These are phyloP conservation scores for Alternaria brassicae DNA, from an alignment of 2,329 filamentous ascomycete genomes.

Conservation along the genomic window DNA sequence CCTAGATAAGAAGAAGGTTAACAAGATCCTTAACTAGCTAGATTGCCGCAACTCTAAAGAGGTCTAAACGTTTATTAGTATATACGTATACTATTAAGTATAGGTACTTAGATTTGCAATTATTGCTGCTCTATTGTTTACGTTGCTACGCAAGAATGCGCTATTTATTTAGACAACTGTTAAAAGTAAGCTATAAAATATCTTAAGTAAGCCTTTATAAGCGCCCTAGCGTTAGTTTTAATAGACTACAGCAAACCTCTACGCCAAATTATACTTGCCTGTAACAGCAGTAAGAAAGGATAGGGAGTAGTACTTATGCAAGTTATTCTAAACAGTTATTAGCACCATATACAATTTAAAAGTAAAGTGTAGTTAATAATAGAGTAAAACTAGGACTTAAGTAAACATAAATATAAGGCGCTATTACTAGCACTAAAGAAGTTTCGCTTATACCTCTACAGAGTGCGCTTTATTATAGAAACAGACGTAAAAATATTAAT, in stretches of 20 bases:
- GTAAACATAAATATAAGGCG: neutral
- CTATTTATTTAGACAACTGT: too few relatives aligned
- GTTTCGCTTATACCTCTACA: neutral
- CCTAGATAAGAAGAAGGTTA: neutral
- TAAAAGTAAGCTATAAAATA: too few relatives aligned
- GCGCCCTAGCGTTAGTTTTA: too few relatives aligned
- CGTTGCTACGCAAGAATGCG: too few relatives aligned
- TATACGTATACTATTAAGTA: too few relatives aligned
- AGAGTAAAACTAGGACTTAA: neutral
- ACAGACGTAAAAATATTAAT: neutral
- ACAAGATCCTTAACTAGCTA: neutral
- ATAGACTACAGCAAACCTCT: too few relatives aligned
- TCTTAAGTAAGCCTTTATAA: too few relatives aligned
- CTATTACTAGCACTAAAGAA: neutral
- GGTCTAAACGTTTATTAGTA: neutral
- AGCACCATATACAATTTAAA: neutral
- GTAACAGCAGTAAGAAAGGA: too few relatives aligned
- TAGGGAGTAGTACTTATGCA: too few relatives aligned
- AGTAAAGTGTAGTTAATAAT: neutral
- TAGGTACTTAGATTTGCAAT: too few relatives aligned
- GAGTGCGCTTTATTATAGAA: neutral
- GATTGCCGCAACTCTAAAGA: neutral
- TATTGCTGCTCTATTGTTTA: too few relatives aligned
- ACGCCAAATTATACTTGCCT: too few relatives aligned
- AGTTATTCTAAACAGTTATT: neutral